Evolutionary conservation across 2,329 filamentous ascomycete species (phyloP), one percentile per base, ranked within the genome.

Genomic region (Colletotrichum spinosum): DNA sequence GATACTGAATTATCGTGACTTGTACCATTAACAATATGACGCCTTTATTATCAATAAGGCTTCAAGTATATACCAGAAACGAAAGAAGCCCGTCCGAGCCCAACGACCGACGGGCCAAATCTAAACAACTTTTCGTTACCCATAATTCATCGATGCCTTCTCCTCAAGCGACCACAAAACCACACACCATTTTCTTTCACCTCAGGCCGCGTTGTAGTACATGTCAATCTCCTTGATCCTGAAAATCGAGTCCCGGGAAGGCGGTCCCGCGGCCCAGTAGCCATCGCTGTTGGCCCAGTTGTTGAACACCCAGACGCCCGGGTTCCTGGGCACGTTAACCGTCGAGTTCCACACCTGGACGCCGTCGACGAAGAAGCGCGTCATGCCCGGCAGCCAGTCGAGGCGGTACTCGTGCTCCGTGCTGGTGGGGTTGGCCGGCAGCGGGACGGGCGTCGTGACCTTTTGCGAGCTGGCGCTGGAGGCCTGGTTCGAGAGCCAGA

Each of bases 361-460:
- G 0, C 72, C 72, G 7, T 75, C 73, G 1, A 75, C 60, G 15
- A 68, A 75, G 37, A 70, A 75, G 33, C 60, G 15, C 4, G 71
- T 69, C 10, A 65, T 41, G 0, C 68, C 70, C 8, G 69, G 64
- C 1, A 70, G 69, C 73, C 72, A 75, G 48, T 75, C 73, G 41
- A 74, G 67, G 6, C 73, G 67, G 64, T 75, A 75, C 51, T 75
- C 73, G 53, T 75, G 73, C 68, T 74, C 71, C 0, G 69, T 69
- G 0, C 50, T 60, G 0, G 72, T 74, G 0, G 72, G 65, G 39
- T 72, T 67, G 1, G 66, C 46, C 0, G 71, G 72, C 33, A 69
- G 68, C 1, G 57, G 41, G 0, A 72, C 45, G 0, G 59, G 25
- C 2, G 56, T 68, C 15, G 59, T 51, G 1, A 68, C 68, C 13